phyloP scores from a whole-genome alignment of 1,284 basidiomycete species.

The Boletus coffeatus region DNA sequence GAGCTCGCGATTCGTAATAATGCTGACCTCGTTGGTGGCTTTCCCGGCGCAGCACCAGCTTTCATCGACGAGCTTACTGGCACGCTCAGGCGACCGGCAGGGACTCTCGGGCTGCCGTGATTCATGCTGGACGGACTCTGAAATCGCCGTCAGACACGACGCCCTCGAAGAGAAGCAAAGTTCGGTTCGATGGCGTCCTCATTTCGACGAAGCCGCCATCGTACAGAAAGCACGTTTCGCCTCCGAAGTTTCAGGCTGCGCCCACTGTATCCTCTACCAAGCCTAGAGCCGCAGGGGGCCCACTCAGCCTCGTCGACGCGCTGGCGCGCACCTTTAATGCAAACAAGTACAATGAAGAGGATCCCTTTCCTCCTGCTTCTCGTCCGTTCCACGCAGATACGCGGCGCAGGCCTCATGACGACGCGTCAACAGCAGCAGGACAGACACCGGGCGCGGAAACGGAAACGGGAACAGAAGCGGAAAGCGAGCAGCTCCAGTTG shows the following conservation, averaged over 20 bases:
- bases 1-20: slow-evolving; percentile 88
- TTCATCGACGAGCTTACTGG: too few relatives aligned
- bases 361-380: background rate
- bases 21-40: slow-evolving; percentile 37
- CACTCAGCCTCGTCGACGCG: slow-evolving; percentile 24
- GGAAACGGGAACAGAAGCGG: slow-evolving; percentile 15
- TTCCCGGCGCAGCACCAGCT: too few relatives aligned
- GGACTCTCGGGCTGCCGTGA: background rate
- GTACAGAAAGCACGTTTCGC: background rate
- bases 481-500: slow-evolving; percentile 12
- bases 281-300: background rate
- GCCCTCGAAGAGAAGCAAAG: slow-evolving; percentile 11
- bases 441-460: slow-evolving; percentile 16
- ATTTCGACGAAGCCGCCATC: slow-evolving; percentile 13
- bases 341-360: slow-evolving; percentile 16
- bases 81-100: background rate
- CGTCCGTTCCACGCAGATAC: background rate
- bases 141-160: background rate
- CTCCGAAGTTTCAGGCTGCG: background rate
- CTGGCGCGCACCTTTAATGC: slow-evolving; percentile 24
- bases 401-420: background rate
- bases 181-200: slow-evolving; percentile 20
- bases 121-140: background rate
- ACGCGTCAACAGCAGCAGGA: slow-evolving; percentile 7
- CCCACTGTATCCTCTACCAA: background rate